Conservation (phyloP, 2,329 filamentous ascomycete species). For the Botrytis byssoidea region DNA sequence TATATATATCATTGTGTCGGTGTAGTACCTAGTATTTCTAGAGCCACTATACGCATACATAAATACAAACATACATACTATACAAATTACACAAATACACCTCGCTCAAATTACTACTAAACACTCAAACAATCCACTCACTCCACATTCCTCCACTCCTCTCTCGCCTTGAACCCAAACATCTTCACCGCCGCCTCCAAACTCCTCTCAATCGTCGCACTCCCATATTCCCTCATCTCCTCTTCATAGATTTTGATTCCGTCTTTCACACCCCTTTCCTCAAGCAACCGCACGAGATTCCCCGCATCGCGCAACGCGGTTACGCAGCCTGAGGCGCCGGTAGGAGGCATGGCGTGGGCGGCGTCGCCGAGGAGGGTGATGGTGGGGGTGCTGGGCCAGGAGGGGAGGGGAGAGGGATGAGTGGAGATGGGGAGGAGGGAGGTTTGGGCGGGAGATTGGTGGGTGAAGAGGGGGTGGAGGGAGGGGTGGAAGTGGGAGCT, state of each 20-base stretch:
- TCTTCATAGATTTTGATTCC: neutral
- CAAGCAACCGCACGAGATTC: neutral
- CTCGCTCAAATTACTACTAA: neutral
- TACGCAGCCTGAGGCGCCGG: neutral
- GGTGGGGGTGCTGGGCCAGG: neutral
- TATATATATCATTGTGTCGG: neutral
- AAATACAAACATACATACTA: neutral
- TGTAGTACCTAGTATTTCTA: neutral
- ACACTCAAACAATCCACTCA: neutral
- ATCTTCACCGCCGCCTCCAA: neutral
- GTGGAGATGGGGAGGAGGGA: neutral
- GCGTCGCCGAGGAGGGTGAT: neutral
- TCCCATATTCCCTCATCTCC: slow-evolving; percentile 1
- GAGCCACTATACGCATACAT: neutral
- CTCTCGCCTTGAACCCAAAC: neutral
- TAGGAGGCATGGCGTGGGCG: neutral
- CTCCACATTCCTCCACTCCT: neutral
- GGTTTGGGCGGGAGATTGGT: neutral
- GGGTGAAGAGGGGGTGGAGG: neutral
- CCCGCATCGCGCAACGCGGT: neutral
- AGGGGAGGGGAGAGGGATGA: neutral
- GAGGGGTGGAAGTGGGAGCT: neutral
- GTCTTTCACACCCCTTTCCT: neutral
- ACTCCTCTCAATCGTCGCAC: neutral
- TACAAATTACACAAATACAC: neutral